These are phyloP conservation scores for Hyphodiscus hymeniophilus DNA, from an alignment of 495 filamentous ascomycete species.

Conservation along the genomic window DNA sequence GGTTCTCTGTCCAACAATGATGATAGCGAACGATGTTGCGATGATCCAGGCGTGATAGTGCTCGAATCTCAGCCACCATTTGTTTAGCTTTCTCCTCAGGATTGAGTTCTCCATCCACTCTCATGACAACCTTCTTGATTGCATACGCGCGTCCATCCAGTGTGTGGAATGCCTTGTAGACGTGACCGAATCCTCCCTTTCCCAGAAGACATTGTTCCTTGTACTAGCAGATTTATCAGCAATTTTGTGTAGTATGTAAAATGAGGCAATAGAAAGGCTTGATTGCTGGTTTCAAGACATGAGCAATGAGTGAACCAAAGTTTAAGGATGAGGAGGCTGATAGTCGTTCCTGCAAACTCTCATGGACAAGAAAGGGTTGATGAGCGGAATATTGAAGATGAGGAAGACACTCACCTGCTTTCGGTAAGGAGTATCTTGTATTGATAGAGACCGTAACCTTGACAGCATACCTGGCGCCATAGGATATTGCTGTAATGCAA, in stretches of 20 bases:
- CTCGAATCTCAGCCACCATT: conserved; percentile 26
- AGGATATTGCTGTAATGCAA: too few species aligned
- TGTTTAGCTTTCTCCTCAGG: conserved; percentile 23
- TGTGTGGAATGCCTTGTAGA: conserved; percentile 29
- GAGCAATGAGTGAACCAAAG: too few species aligned
- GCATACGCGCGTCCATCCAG: conserved; percentile 33
- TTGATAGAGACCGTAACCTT: neutral
- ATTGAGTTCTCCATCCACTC: conserved; percentile 17
- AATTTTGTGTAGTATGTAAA: too few species aligned
- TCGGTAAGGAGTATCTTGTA: neutral
- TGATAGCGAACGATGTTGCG: conserved; percentile 69
- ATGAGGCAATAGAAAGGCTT: too few species aligned
- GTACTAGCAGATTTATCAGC: conserved; percentile 16
- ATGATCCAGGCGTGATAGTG: conserved; percentile 33
- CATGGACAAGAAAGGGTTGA: too few species aligned
- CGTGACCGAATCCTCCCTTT: conserved; percentile 35
- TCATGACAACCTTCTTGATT: conserved; percentile 34
- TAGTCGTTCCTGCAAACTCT: too few species aligned
- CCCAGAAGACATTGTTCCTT: conserved; percentile 27
- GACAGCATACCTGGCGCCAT: neutral
- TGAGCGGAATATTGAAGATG: neutral
- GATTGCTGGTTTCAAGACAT: too few species aligned
- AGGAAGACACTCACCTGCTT: neutral
- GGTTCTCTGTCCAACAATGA: conserved; percentile 29
- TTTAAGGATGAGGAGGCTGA: too few species aligned